Percentiles rank a stretch among this genome's conserved stretches.
phyloP scores from a whole-genome alignment of 257 asterid species.

The Linderniella brevidens region DNA sequence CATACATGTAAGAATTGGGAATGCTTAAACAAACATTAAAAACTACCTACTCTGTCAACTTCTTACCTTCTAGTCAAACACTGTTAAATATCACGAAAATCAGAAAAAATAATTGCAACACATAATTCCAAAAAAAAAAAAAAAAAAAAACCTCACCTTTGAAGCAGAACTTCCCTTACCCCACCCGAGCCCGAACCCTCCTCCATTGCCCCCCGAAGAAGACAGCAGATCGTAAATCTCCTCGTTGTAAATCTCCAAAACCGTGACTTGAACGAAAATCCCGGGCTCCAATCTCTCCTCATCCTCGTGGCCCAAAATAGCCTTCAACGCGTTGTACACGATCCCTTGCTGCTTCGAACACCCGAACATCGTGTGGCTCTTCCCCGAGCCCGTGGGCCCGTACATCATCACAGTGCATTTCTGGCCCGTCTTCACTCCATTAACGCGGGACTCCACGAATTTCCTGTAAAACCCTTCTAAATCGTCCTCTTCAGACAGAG shows the following conservation, averaged over 20 bases:
- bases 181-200: slow-evolving; percentile 75
- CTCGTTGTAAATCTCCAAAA: slow-evolving; percentile 83
- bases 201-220: slow-evolving; percentile 30
- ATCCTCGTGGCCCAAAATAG: slow-evolving; percentile 39
- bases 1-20: no score
- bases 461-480: slow-evolving; percentile 59
- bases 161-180: slow-evolving; percentile 52
- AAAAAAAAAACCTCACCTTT: slow-evolving; percentile 28
- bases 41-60: no score
- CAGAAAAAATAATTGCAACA: neutral
- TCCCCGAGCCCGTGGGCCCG: slow-evolving; percentile 94
- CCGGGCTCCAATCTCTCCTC: slow-evolving; percentile 35
- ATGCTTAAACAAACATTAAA: no score
- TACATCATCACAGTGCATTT: slow-evolving; percentile 96
- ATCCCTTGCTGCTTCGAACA: slow-evolving; percentile 60
- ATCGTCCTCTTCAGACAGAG: slow-evolving; percentile 63
- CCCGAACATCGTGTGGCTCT: slow-evolving; percentile 95
- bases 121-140: no score
- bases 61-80: neutral
- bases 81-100: no score
- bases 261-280: slow-evolving; percentile 77
- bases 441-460: slow-evolving; percentile 58
- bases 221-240: slow-evolving; percentile 76
- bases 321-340: slow-evolving; percentile 66
- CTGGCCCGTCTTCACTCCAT: slow-evolving; percentile 67